Conservation (phyloP, 768 basidiomycete species). For the Piloderma croceum region DNA sequence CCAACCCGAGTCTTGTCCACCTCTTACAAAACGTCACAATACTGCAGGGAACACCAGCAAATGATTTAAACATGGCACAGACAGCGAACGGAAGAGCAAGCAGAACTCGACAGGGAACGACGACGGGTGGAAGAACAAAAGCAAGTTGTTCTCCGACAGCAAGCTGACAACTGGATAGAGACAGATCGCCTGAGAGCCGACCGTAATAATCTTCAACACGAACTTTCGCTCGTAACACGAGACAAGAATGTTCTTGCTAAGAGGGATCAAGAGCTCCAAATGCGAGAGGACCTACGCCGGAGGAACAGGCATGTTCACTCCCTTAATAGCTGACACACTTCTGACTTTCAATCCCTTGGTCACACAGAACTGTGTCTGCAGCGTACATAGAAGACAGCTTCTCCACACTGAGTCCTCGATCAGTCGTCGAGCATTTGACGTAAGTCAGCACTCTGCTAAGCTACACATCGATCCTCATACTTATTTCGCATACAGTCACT, state of each 20-base stretch:
- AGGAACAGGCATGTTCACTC: slow-evolving; percentile 13
- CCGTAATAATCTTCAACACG: slow-evolving; percentile 3
- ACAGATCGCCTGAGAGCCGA: slow-evolving; percentile 5
- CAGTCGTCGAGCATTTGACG: slow-evolving; percentile 15
- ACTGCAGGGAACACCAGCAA: too few relatives aligned
- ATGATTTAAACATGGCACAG: too few relatives aligned
- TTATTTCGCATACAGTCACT: slow-evolving; percentile 8
- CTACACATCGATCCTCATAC: neutral
- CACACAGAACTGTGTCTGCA: slow-evolving; percentile 8
- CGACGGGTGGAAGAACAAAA: slow-evolving; percentile 7
- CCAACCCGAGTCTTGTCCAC: neutral
- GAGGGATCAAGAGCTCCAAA: slow-evolving; percentile 6
- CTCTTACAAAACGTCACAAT: too few relatives aligned
- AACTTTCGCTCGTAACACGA: slow-evolving; percentile 7
- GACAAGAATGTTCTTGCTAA: slow-evolving; percentile 7
- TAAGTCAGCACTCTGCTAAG: slow-evolving; percentile 3
- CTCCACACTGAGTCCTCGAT: slow-evolving; percentile 8
- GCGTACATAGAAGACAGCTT: slow-evolving; percentile 15
- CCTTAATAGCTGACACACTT: neutral
- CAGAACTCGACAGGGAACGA: too few relatives aligned
- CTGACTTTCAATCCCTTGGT: slow-evolving; percentile 1
- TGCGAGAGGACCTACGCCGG: slow-evolving; percentile 8
- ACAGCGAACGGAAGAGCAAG: too few relatives aligned
- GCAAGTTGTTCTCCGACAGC: slow-evolving; percentile 3
- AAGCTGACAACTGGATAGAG: slow-evolving; percentile 12